Evolutionary conservation across 1,284 basidiomycete species (phyloP).

Genomic region (Singerocomus inundabilis): DNA sequence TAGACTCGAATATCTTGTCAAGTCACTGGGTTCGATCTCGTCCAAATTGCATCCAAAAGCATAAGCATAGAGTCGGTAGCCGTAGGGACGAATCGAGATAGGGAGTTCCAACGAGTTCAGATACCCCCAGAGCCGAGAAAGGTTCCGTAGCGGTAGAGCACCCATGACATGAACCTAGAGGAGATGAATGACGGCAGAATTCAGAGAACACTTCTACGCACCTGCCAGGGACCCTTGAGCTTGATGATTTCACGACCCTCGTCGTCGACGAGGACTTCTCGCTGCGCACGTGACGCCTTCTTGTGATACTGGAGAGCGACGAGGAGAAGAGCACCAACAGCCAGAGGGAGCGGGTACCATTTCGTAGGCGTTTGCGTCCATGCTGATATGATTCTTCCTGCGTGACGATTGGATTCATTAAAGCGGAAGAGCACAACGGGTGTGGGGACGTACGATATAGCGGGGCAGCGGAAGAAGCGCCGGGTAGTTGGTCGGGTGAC

Average conservation of each 20-base stretch:
- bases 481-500: constrained; percentile 29
- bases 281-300: constrained; percentile 46
- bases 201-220: constrained; percentile 38
- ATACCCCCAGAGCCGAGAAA: constrained; percentile 96
- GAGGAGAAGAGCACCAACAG: constrained; percentile 86
- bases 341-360: constrained; percentile 95
- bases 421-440: background rate
- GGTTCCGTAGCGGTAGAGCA: constrained; percentile 89
- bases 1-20: constrained; percentile 77
- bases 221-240: constrained; percentile 94
- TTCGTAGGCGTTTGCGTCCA: constrained; percentile 89
- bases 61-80: constrained; percentile 82
- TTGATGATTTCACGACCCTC: constrained; percentile 70
- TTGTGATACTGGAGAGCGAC: constrained; percentile 81
- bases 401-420: background rate
- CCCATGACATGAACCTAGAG: constrained; percentile 90
- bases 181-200: constrained; percentile 5
- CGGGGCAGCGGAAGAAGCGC: constrained; percentile 38
- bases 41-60: constrained; percentile 94
- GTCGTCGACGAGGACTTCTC: constrained; percentile 73
- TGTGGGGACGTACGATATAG: constrained; percentile 46
- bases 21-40: constrained; percentile 81
- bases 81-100: constrained; percentile 90
- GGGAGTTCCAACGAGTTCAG: constrained; percentile 91
- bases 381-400: constrained; percentile 61